Evolutionary conservation across 805 yeast genomes (phyloP), one percentile per base, ranked within the genome.

Genomic region (Priceomyces fermenticarens): DNA sequence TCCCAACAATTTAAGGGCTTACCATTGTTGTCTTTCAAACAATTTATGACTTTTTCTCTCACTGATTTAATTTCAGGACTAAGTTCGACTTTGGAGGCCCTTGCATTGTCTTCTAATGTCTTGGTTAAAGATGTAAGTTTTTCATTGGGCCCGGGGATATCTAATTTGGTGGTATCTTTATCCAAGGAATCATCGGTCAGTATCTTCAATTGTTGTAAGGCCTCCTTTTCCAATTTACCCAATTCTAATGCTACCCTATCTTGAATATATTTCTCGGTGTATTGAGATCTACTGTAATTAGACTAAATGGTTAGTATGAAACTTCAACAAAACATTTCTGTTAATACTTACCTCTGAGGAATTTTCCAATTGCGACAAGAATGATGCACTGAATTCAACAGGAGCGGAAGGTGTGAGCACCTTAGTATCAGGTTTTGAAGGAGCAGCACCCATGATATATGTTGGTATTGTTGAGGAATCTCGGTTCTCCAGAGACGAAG

Each of bases 1-100:
- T 84, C 87, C 83, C 89, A 85, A 60, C 96, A 88, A 60, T 85
- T 81, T 59, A 88, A 73, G 15, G 85, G 81, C 57, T 73, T 80
- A 15, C 80, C 84, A 46, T 73, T 63, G 59, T 82, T 83, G 36
- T 74, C 75, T 49, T 71, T 72, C 55, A 88, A 71, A 60, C 96
- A 88, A 32, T 65, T 54, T 17, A 74, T 64, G 17, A 88, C 79
- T 9, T 68, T 52, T 6, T 55, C 51, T 62, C 84, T 80, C 4
- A 82, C 73, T 2, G 51, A 52, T 39, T 67, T 54, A 8, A 81
- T 57, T 2, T 67, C 72, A 14, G 70, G 72, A 25, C 55, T 50
- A 4, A 66, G 47, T 27, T 58, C 63, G 10, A 68, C 55, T 42
- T 58, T 54, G 30, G 65, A 54, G 45, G 57, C 57, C 43, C 61